A percentile compares a stretch with the other conserved stretches of the same genome.
Conservation (phyloP, 805 yeast species). For the Yarrowia sp. region DNA sequence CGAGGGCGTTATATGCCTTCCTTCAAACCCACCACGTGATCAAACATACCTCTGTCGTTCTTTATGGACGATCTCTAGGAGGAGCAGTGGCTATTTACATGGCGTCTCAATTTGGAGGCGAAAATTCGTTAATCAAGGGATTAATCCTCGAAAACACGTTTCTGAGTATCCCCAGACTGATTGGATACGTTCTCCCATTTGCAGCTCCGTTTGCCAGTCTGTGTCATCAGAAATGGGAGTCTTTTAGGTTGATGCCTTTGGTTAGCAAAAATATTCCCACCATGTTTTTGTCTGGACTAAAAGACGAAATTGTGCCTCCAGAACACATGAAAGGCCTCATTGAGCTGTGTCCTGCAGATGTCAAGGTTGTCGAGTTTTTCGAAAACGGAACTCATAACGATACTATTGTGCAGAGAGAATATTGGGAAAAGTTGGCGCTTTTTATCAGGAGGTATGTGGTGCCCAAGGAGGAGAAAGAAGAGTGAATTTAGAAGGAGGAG, state of each 20-base stretch:
- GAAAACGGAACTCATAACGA: conserved; percentile 80
- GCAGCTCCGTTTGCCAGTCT: conserved; percentile 62
- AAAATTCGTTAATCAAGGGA: conserved; percentile 57
- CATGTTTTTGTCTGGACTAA: conserved; percentile 71
- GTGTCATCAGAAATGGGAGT: conserved; percentile 85
- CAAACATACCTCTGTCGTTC: conserved; percentile 60
- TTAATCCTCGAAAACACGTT: conserved; percentile 88
- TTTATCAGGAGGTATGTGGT: conserved; percentile 49
- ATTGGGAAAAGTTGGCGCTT: conserved; percentile 73
- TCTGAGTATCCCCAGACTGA: conserved; percentile 65
- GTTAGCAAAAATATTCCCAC: conserved; percentile 66
- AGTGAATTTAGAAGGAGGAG: neutral
- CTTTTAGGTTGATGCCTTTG: conserved; percentile 63
- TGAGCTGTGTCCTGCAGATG: conserved; percentile 57
- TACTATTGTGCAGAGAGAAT: conserved; percentile 73
- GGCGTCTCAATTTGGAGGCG: conserved; percentile 59
- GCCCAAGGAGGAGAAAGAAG: neutral
- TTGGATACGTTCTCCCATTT: conserved; percentile 73
- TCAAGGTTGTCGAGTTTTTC: conserved; percentile 63
- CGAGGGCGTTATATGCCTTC: conserved; percentile 70
- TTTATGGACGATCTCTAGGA: conserved; percentile 91
- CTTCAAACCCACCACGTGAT: conserved; percentile 62
- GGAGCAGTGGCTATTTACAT: conserved; percentile 93
- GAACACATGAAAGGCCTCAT: conserved; percentile 71
- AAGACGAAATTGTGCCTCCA: conserved; percentile 94